Evolutionary conservation across 2,329 filamentous ascomycete species (phyloP).

Genomic region (Sporothrix inflata): DNA sequence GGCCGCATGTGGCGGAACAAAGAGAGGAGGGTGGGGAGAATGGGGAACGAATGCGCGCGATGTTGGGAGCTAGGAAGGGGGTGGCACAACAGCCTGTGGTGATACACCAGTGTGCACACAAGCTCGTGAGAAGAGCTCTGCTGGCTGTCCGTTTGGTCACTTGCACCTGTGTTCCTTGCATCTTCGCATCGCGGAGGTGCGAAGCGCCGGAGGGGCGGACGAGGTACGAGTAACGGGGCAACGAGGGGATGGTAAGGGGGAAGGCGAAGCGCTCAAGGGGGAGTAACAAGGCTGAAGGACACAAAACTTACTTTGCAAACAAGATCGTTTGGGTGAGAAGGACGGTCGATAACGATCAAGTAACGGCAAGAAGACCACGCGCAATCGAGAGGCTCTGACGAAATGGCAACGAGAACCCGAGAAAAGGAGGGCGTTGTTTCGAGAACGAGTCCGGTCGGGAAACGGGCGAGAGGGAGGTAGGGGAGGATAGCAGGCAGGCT

Average conservation of each 20-base stretch:
- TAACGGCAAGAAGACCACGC: neutral
- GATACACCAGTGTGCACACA: conserved; percentile 12
- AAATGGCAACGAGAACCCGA: neutral
- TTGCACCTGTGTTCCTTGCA: conserved; percentile 15
- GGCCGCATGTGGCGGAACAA: conserved; percentile 4
- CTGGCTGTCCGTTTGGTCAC: neutral
- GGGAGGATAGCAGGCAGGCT: neutral
- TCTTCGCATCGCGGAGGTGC: neutral
- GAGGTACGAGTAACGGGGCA: neutral
- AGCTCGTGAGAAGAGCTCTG: neutral
- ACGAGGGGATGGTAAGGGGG: neutral
- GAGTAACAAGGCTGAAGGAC: neutral
- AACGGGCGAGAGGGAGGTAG: neutral
- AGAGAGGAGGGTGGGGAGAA: neutral
- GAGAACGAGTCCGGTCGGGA: conserved; percentile 17
- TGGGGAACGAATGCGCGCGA: neutral
- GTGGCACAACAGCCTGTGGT: conserved; percentile 14
- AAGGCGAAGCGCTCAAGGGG: neutral
- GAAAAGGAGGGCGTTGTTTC: conserved; percentile 21
- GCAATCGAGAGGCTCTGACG: conserved; percentile 11
- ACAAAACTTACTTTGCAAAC: conserved; percentile 27
- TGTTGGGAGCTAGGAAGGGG: neutral
- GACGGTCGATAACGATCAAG: conserved; percentile 15
- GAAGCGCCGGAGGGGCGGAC: neutral
- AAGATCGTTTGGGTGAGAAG: conserved; percentile 22